Evolutionary conservation across 2,329 filamentous ascomycete species (phyloP), one percentile per base, ranked within the genome.

Genomic region (Chaetomiaceae sp.): DNA sequence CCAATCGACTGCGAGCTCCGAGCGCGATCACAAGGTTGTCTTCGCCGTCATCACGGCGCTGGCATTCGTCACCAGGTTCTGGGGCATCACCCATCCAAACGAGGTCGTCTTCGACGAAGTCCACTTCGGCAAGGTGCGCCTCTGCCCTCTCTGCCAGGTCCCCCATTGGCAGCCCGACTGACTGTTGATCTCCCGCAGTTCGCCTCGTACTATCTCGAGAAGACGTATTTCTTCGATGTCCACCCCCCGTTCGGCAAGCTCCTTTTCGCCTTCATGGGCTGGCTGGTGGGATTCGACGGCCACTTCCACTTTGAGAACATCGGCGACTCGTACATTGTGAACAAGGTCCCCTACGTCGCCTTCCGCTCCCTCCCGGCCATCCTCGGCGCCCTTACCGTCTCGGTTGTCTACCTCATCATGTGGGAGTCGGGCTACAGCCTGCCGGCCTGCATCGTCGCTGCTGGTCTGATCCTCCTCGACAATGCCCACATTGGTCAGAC

Each of bases 161-260:
- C 27, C 40, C 14, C 30, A 35, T 34, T 53, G 25, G 25, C 17
- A 16, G 19, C 21, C 3, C 10, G 10, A 35, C 56, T 60, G 48
- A 56, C 60, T 20, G n/a, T 61, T 9, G 20, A 4, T 41, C 20
- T 21, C 39, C n/a, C 34, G 47, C 61, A 86, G 83, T 86, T 86
- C 65, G 83, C 83, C 50, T 86, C 83, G 9, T 86, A 83, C 67
- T 99, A 99, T 69, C 85, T 99, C 62, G 86, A 96, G 73, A 86
- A 90, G 63, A 96, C 90, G 56, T 99, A 97, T 76, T 99, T 99
- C 79, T 99, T 99, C 83, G 93, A 99, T 74, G 93, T 99, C 49
- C 93, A 99, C 70, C 93, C 93, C 60, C 93, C 93, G 14, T 95
- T 99, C 63, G 93, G 89, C 70, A 99, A 99, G 77, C 89, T 99